A percentile compares a stretch with the other conserved stretches of the same genome.
Evolutionary conservation across 1,284 basidiomycete genomes (phyloP).

Genomic region (Sporisorium exsertum): DNA sequence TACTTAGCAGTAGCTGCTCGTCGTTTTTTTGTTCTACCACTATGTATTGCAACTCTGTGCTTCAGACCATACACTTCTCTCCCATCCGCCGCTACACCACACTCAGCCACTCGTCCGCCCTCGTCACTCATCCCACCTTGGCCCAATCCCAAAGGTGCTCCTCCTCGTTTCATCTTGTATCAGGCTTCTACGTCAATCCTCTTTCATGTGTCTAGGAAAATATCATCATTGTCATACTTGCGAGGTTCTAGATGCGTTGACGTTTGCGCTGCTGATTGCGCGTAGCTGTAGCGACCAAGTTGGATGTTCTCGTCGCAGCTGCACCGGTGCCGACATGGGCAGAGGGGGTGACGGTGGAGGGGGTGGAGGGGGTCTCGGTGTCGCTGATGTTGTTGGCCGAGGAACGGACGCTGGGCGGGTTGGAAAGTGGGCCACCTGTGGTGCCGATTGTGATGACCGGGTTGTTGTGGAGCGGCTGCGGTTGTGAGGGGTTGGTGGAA

Average conservation of each 20-base stretch:
- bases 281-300: constrained; percentile 36
- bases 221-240: not conserved
- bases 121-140: not conserved
- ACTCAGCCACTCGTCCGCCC: not conserved
- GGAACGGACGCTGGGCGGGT: not conserved
- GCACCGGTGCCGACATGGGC: not conserved
- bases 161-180: no score
- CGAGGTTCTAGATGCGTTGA: constrained; percentile 20
- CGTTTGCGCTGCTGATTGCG: constrained; percentile 47
- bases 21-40: not conserved
- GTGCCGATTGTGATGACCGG: not conserved
- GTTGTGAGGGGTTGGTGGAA: constrained; percentile 6
- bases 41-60: not conserved
- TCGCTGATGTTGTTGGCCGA: not conserved
- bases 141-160: no score
- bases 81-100: not conserved
- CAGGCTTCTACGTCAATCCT: no score
- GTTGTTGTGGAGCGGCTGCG: not conserved
- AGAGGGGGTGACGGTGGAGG: not conserved
- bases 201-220: not conserved
- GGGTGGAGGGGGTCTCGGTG: constrained; percentile 3
- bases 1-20: no score
- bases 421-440: not conserved
- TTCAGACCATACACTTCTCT: no score
- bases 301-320: not conserved